Conservation (phyloP, 1,284 basidiomycete genomes). For the Fistulinella cinereoalba region DNA sequence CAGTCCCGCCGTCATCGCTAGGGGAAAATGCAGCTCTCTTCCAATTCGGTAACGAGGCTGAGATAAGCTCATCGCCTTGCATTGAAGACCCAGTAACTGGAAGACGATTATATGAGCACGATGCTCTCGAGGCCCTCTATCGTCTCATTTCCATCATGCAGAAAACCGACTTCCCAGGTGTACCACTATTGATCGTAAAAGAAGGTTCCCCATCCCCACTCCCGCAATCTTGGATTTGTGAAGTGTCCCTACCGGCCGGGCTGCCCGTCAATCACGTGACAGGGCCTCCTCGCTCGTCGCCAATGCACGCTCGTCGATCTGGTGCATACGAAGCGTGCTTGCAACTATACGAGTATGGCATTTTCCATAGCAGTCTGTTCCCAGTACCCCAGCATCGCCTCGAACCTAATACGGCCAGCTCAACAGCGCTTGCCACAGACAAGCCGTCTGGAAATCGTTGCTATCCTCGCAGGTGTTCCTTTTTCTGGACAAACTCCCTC, state of each 20-base stretch:
- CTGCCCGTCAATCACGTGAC: constrained; percentile 40
- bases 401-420: constrained; percentile 6
- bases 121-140: constrained; percentile 55
- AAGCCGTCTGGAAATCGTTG: constrained; percentile 43
- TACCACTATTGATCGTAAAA: constrained; percentile 43
- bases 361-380: constrained; percentile 54
- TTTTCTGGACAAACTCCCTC: constrained; percentile 58
- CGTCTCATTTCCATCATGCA: constrained; percentile 40
- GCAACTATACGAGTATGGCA: constrained; percentile 46
- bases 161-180: constrained; percentile 8
- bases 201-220: constrained; percentile 7
- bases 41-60: constrained; percentile 49
- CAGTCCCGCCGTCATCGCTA: constrained; percentile 46
- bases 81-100: constrained; percentile 54
- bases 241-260: constrained; percentile 45
- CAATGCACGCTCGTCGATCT: constrained; percentile 52
- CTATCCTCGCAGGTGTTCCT: constrained; percentile 55
- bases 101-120: constrained; percentile 50
- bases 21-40: constrained; percentile 42
- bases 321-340: constrained; percentile 57
- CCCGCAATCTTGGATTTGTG: constrained; percentile 42
- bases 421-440: constrained; percentile 20
- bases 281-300: constrained; percentile 46
- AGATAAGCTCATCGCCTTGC: constrained; percentile 29
- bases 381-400: constrained; percentile 27